These are phyloP conservation scores for Caloboletus inedulis DNA, from an alignment of 1,284 basidiomycete species.

Conservation along the genomic window DNA sequence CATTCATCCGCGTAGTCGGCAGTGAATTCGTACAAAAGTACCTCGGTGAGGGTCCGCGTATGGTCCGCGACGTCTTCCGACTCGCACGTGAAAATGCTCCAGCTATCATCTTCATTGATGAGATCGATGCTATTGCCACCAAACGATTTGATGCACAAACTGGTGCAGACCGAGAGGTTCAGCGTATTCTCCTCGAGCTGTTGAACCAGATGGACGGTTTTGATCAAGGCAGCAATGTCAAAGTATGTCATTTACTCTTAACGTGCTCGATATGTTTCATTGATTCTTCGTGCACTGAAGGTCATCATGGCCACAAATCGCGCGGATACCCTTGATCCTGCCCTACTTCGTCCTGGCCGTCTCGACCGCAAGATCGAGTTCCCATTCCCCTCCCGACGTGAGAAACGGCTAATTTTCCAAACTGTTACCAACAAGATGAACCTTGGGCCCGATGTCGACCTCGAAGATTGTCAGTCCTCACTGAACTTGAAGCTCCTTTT, in stretches of 20 bases:
- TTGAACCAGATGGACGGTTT: slow-evolving; percentile 99
- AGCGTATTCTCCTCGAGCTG: slow-evolving; percentile 97
- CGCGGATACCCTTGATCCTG: slow-evolving; percentile 95
- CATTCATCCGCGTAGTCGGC: slow-evolving; percentile 97
- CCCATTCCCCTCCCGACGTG: slow-evolving; percentile 90
- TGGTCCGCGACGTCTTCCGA: slow-evolving; percentile 99
- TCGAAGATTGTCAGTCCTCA: slow-evolving; percentile 86
- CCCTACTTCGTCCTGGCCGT: slow-evolving; percentile 94
- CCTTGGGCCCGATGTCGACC: slow-evolving; percentile 93
- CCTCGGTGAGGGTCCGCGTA: slow-evolving; percentile 97
- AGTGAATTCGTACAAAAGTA: slow-evolving; percentile 99
- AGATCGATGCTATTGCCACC: slow-evolving; percentile 99
- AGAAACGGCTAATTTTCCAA: slow-evolving; percentile 98
- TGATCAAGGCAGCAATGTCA: slow-evolving; percentile 98
- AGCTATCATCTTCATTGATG: slow-evolving; percentile 99
- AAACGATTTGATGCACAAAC: slow-evolving; percentile 99
- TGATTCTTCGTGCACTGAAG: slow-evolving; percentile 39
- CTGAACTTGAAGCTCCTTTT: not conserved
- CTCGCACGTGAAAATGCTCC: slow-evolving; percentile 97
- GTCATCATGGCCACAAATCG: slow-evolving; percentile 99
- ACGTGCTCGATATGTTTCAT: not conserved
- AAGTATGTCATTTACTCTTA: slow-evolving; percentile 51
- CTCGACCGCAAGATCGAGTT: slow-evolving; percentile 99
- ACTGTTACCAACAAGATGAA: slow-evolving; percentile 99
- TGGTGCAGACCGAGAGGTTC: slow-evolving; percentile 98